Percentiles rank a stretch among this genome's conserved stretches.
phyloP scores from a whole-genome alignment of 2,329 filamentous ascomycete genomes.

The Fusarium guadeloupense region DNA sequence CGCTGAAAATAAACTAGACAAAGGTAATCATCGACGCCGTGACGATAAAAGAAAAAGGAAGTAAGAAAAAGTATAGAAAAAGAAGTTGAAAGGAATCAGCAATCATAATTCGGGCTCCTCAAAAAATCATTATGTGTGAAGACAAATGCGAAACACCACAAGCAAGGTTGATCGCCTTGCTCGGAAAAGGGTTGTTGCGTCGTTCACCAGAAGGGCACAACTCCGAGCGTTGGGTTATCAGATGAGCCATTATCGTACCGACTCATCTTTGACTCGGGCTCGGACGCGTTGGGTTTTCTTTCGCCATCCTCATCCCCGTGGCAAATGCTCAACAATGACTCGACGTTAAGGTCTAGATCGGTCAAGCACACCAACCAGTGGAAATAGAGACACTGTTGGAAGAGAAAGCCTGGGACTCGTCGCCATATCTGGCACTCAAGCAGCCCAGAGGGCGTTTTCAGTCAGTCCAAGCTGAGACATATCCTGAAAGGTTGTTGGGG shows the following conservation, averaged over 20 bases:
- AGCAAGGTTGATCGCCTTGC: constrained; percentile 14
- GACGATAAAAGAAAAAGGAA: constrained; percentile 33
- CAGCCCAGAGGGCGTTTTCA: constrained; percentile 35
- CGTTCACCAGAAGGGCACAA: constrained; percentile 15
- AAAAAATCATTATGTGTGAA: constrained; percentile 40
- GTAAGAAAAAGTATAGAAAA: constrained; percentile 6
- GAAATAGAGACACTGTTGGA: constrained; percentile 22
- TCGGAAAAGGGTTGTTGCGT: not conserved
- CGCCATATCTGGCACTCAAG: constrained; percentile 20
- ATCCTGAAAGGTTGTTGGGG: constrained; percentile 41
- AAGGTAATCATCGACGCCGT: constrained; percentile 32
- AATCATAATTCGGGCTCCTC: constrained; percentile 32
- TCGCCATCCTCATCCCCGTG: constrained; percentile 33
- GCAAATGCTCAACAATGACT: constrained; percentile 10
- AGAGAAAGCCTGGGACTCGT: constrained; percentile 21
- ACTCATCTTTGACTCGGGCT: constrained; percentile 26
- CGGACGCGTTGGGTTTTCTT: constrained; percentile 25
- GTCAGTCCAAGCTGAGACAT: constrained; percentile 37
- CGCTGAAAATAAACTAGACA: constrained; percentile 33
- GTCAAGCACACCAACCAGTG: constrained; percentile 23
- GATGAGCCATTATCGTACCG: constrained; percentile 18
- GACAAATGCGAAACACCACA: constrained; percentile 11
- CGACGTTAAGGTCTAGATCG: constrained; percentile 10
- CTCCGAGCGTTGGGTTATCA: constrained; percentile 9
- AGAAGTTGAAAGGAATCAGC: constrained; percentile 16